These are phyloP conservation scores for Aspergillus chevalieri DNA, from an alignment of 2,329 filamentous ascomycete species.

Conservation along the genomic window DNA sequence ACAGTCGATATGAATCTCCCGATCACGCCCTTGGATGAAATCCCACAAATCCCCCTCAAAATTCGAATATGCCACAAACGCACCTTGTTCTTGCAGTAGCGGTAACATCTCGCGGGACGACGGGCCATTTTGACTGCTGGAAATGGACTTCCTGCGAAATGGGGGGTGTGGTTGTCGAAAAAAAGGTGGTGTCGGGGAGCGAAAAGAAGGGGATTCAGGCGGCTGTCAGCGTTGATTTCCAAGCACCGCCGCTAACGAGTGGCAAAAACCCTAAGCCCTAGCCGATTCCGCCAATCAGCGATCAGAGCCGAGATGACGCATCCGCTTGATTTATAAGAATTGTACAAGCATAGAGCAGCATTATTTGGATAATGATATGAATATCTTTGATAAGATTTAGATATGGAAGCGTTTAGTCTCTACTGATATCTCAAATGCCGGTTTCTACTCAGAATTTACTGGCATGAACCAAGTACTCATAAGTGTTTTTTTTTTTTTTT, in stretches of 20 bases:
- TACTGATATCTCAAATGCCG: too few species aligned
- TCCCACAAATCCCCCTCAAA: slow-evolving; percentile 8
- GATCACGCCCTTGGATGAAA: background rate
- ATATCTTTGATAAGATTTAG: too few species aligned
- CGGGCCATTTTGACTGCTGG: slow-evolving; percentile 86
- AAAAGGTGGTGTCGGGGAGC: slow-evolving; percentile 30
- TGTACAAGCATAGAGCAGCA: too few species aligned
- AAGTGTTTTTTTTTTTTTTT: slow-evolving; percentile 11
- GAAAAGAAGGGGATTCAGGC: slow-evolving; percentile 27
- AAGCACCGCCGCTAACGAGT: slow-evolving; percentile 37
- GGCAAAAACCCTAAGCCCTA: slow-evolving; percentile 41
- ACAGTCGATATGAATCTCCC: background rate
- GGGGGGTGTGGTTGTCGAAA: slow-evolving; percentile 28
- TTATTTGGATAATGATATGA: too few species aligned
- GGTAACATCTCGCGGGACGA: slow-evolving; percentile 98
- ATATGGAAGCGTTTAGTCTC: too few species aligned
- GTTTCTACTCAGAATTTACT: too few species aligned
- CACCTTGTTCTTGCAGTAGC: slow-evolving; percentile 99
- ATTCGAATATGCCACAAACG: slow-evolving; percentile 35
- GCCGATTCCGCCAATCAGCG: slow-evolving; percentile 21
- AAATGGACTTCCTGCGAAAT: slow-evolving; percentile 46
- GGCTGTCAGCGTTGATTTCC: slow-evolving; percentile 35
- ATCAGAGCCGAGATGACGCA: slow-evolving; percentile 8
- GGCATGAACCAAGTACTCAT: too few species aligned
- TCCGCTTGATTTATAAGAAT: slow-evolving; percentile 7